Conservation (phyloP, 352 stramenopile species). For the Phytophthora pini region DNA sequence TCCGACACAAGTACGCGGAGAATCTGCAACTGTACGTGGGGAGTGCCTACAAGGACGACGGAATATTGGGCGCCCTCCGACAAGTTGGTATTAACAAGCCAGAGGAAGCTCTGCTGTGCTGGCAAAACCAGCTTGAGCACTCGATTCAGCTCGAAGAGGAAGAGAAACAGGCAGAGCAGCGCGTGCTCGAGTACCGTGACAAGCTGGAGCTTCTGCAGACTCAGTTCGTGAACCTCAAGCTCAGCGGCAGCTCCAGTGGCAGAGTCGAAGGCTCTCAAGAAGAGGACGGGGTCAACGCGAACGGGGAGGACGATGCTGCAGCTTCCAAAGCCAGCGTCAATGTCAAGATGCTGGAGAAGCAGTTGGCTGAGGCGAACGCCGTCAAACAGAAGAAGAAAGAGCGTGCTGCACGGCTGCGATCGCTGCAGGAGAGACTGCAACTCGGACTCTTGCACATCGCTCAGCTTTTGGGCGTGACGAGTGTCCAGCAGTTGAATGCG, state of each 20-base stretch:
- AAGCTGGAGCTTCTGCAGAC: constrained; percentile 60
- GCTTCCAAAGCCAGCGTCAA: constrained; percentile 49
- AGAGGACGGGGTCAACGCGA: constrained; percentile 9
- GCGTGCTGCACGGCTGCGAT: constrained; percentile 56
- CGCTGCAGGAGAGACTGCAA: constrained; percentile 77
- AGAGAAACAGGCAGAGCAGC: constrained; percentile 63
- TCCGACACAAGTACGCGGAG: constrained; percentile 63
- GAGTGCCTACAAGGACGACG: constrained; percentile 76
- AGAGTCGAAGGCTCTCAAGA: constrained; percentile 26
- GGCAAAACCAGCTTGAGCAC: constrained; percentile 82
- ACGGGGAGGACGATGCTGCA: constrained; percentile 20
- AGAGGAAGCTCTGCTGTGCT: constrained; percentile 76
- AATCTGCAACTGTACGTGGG: constrained; percentile 76
- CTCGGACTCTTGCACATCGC: constrained; percentile 81
- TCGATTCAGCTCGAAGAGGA: constrained; percentile 71
- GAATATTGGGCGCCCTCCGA: constrained; percentile 69
- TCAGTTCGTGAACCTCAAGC: constrained; percentile 77
- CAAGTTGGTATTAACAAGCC: constrained; percentile 84
- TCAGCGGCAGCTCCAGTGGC: constrained; percentile 54
- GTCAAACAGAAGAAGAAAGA: constrained; percentile 80
- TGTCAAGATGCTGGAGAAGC: constrained; percentile 74
- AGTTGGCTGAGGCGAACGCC: constrained; percentile 51
- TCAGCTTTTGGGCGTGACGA: constrained; percentile 67
- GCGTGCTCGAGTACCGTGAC: constrained; percentile 68
- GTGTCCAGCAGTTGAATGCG: constrained; percentile 55